Evolutionary conservation across 1,284 basidiomycete species (phyloP), one percentile per base, ranked within the genome.

Genomic region (Cutaneotrichosporon sp.): DNA sequence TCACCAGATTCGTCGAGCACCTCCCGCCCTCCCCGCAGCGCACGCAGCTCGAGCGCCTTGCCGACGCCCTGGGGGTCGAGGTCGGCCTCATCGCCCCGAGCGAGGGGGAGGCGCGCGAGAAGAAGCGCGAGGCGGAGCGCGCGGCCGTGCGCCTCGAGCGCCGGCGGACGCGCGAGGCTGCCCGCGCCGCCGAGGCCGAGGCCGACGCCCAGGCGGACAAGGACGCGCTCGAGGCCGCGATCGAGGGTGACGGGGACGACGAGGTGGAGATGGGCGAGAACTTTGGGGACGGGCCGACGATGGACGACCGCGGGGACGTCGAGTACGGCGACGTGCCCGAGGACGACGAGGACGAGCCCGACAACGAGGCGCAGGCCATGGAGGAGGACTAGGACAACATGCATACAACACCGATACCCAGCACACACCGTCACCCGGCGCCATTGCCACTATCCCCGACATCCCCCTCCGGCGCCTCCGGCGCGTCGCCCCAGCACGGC

Each of bases 11-110:
- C 56, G 67, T 76, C 34, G 53, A 58, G 14, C 46, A 63, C 14
- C 68, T 75, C 27, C 62, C 64, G 0, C 36, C 68, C 14, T 70
- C 69, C 10, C 69, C 75, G 7, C 62, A 69, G 14, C 72, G 72
- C 22, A 78, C 77, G 3, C 78, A 80, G 59, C 69, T 80, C 24
- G 77, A 79, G 59, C 67, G 78, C 16, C 67, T 80, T 27, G 68
- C 72, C 18, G 78, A 80, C 62, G 75, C 77, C 3, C 65, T 80
- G 16, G 78, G 78, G 13, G 77, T 80, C 1, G 74, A 77, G 50
- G 67, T 69, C 3, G 77, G 77, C 8, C 59, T 66, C 4, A 74
- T 80, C 10, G 67, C 58, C 6, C 70, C 71, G 14, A 60, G 63
- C n/a, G 75, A 77, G 58, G 70, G 66, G 7, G 70, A 76, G 53